These are phyloP conservation scores for Tanacetum coccineum DNA, from an alignment of 129 eudicot genomes.

Conservation along the genomic window DNA sequence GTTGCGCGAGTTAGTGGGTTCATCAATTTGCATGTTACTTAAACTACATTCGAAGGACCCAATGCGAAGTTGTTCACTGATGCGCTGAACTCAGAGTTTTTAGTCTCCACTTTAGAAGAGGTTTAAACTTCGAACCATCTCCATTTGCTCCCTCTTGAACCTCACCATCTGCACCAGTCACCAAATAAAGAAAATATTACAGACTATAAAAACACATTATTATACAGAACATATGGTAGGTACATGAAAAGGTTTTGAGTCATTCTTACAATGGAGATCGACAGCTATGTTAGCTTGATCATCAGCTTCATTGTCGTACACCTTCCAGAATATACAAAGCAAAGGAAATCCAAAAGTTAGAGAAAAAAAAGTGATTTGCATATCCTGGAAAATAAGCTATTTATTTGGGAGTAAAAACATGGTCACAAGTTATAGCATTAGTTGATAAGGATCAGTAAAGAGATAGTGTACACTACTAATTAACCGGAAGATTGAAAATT, in stretches of 20 bases:
- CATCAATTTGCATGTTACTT: neutral
- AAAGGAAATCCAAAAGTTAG: neutral
- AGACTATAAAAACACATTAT: neutral
- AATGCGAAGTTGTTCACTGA: neutral
- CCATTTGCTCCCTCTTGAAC: neutral
- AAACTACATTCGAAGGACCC: neutral
- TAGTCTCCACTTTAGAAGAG: neutral
- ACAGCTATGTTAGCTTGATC: neutral
- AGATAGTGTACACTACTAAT: no score
- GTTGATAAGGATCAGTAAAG: no score
- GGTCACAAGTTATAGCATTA: no score
- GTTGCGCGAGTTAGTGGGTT: no score
- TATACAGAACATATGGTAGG: neutral
- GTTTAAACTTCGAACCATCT: neutral
- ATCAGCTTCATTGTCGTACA: neutral
- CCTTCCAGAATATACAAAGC: neutral
- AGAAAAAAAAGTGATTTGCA: neutral
- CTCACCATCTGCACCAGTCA: slow-evolving; percentile 1
- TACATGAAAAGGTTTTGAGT: neutral
- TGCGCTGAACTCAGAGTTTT: neutral
- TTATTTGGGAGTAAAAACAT: no score
- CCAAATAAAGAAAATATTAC: no score
- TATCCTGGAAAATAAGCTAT: no score
- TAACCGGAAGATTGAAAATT: neutral
- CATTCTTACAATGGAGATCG: neutral